phyloP scores from a whole-genome alignment of 2,329 filamentous ascomycete genomes.

The Cercospora nicotianae region DNA sequence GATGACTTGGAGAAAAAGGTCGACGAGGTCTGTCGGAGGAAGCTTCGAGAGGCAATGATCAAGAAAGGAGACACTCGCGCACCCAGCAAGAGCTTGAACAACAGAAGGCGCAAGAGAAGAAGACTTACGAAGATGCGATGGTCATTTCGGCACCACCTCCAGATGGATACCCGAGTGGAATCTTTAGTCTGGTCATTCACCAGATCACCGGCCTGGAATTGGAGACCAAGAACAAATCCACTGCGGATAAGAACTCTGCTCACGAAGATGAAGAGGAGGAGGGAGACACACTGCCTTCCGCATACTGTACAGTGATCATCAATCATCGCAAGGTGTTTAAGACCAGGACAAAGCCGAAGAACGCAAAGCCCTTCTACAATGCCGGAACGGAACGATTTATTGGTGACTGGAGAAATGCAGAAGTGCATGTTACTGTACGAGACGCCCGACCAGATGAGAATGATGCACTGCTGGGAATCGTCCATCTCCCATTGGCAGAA shows the following conservation, averaged over 20 bases:
- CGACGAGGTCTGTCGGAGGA: slow-evolving; percentile 55
- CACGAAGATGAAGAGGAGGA: slow-evolving; percentile 59
- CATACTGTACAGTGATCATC: slow-evolving; percentile 71
- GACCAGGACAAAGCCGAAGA: slow-evolving; percentile 75
- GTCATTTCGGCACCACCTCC: slow-evolving; percentile 68
- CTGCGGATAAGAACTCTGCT: slow-evolving; percentile 49
- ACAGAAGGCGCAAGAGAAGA: slow-evolving; percentile 67
- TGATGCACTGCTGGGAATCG: slow-evolving; percentile 67
- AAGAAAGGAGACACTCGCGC: slow-evolving; percentile 48
- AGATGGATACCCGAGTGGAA: slow-evolving; percentile 61
- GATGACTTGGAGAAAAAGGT: slow-evolving; percentile 62
- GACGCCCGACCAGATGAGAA: slow-evolving; percentile 69
- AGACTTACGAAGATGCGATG: slow-evolving; percentile 58
- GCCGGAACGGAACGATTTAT: slow-evolving; percentile 73
- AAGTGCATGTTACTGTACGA: slow-evolving; percentile 67
- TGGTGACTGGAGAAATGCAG: slow-evolving; percentile 65
- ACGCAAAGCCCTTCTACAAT: slow-evolving; percentile 76
- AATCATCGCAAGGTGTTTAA: slow-evolving; percentile 70
- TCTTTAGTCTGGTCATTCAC: slow-evolving; percentile 70
- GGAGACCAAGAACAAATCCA: slow-evolving; percentile 57
- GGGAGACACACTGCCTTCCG: slow-evolving; percentile 64
- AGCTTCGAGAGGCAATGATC: slow-evolving; percentile 64
- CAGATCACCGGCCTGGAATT: slow-evolving; percentile 70
- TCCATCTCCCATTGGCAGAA: slow-evolving; percentile 65
- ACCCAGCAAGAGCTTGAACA: slow-evolving; percentile 60